Percentiles rank a stretch among this genome's conserved stretches.
These are phyloP conservation scores for Microcyclospora tardicrescens DNA, from an alignment of 2,329 filamentous ascomycete genomes.

Conservation along the genomic window DNA sequence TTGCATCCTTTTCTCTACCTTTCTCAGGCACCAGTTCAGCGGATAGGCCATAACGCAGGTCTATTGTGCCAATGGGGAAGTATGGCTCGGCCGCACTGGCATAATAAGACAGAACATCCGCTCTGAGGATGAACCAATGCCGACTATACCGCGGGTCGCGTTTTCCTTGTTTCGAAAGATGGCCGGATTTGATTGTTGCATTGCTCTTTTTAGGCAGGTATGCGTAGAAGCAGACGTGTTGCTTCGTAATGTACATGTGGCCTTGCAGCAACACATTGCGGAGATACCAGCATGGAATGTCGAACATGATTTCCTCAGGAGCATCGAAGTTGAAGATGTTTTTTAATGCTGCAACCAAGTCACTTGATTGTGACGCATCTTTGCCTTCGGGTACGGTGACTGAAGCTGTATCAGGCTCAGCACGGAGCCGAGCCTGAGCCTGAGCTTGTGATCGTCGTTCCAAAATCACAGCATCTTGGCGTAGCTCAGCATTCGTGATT, in stretches of 20 bases:
- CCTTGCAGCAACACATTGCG: constrained; percentile 87
- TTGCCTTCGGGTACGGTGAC: constrained; percentile 12
- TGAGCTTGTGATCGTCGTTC: constrained; percentile 47
- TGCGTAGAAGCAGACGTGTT: constrained; percentile 93
- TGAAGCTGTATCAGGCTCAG: constrained; percentile 17
- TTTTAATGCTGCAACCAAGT: constrained; percentile 14
- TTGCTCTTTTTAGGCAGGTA: constrained; percentile 88
- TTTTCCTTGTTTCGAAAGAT: constrained; percentile 75
- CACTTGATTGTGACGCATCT: constrained; percentile 3
- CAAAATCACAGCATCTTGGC: constrained; percentile 52
- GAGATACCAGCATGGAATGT: constrained; percentile 87
- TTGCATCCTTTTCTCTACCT: constrained; percentile 50
- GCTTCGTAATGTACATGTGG: constrained; percentile 87
- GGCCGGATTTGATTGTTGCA: constrained; percentile 70
- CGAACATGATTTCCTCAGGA: constrained; percentile 74
- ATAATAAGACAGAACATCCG: constrained; percentile 85
- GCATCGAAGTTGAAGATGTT: constrained; percentile 71
- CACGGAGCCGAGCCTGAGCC: constrained; percentile 16
- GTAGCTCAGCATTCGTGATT: constrained; percentile 11
- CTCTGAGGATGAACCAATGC: constrained; percentile 89
- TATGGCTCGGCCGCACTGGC: constrained; percentile 72
- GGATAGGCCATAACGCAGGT: constrained; percentile 81
- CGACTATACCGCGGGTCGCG: constrained; percentile 77
- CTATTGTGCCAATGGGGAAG: constrained; percentile 83
- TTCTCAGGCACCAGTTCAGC: constrained; percentile 44